Base-by-base conservation (phyloP, 2,329 filamentous ascomycete genomes). In the Penicillium polonicum region DNA sequence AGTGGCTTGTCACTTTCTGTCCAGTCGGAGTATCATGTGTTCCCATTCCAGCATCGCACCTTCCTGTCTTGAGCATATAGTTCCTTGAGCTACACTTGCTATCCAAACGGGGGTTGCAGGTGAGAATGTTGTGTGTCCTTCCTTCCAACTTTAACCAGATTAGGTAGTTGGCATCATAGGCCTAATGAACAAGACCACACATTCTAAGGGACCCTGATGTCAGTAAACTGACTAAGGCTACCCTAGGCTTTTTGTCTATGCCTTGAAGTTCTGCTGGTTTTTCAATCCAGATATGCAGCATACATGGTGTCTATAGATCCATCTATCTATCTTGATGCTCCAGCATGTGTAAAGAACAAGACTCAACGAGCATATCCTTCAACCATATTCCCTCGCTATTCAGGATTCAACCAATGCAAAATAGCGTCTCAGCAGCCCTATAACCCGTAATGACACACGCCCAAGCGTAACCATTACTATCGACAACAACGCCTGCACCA, bases 191-290 rank as follows among this genome's bases (percentile, higher is more conserved):
- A 27, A 27, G 41, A 9, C 9, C 2, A 4, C 23, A 27, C 17
- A 27, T 82, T 38, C 70, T 82, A 21, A 27, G 73, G 74, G 77
- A 80, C 54, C 62, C 74, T 39, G 79, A 81, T 53, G 66, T 81
- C 29, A 75, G 77, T 53, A 72, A 74, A 58, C 69, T 82, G 17
- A 78, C 76, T 38, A 71, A 78, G 68, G 78, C 79, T 59, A 61
- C 72, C 62, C 36, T 52, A 17, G 48, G 25, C 36, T 15, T 36
- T 15, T 5, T 27, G 19, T n/a, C 5, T 33, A 5, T 31, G n/a
- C 8, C n/a, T 31, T 33, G 9, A 43, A 43, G 4, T 4, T 17
- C 15, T 64, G 41, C 61, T 58, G 10, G 58, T 48, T 25, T 2
- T 21, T 17, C 36, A 41, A 39, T 4, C 29, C 25, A 75, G 74